Conservation (phyloP, 2,329 filamentous ascomycete genomes). For the Colletotrichum sojae region DNA sequence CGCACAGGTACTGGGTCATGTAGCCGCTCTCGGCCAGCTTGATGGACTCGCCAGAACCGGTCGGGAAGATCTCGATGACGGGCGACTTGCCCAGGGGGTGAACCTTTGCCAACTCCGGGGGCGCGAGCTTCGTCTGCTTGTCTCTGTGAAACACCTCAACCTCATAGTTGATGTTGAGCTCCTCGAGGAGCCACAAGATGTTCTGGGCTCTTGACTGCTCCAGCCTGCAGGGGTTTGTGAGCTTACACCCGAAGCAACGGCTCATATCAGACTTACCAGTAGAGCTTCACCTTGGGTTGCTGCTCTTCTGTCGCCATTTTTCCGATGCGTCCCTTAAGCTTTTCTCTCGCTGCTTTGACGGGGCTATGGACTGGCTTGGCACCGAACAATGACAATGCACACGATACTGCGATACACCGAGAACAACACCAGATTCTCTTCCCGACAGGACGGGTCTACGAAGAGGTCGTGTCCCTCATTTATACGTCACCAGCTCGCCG, state of each 20-base stretch:
- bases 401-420: background rate
- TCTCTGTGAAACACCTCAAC: slow-evolving; percentile 83
- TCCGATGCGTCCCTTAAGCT: background rate
- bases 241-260: no score
- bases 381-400: no score
- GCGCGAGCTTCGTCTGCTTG: slow-evolving; percentile 75
- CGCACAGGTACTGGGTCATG: slow-evolving; percentile 86
- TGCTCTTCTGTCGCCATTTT: slow-evolving; percentile 45
- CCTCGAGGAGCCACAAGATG: slow-evolving; percentile 88
- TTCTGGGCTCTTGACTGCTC: slow-evolving; percentile 86
- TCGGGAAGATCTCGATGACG: slow-evolving; percentile 74
- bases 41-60: slow-evolving; percentile 58
- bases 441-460: background rate
- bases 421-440: background rate
- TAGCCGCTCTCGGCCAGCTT: slow-evolving; percentile 86
- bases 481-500: slow-evolving; percentile 37
- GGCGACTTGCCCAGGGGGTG: slow-evolving; percentile 93
- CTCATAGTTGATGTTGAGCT: slow-evolving; percentile 84
- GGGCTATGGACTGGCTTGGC: background rate
- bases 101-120: slow-evolving; percentile 80
- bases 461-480: slow-evolving; percentile 24
- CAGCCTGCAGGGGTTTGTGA: slow-evolving; percentile 71
- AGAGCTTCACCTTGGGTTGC: slow-evolving; percentile 71
- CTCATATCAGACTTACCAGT: slow-evolving; percentile 65
- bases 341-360: background rate